Evolutionary conservation across 768 basidiomycete species (phyloP), one percentile per base, ranked within the genome.

Genomic region (Dendrothele bispora): DNA sequence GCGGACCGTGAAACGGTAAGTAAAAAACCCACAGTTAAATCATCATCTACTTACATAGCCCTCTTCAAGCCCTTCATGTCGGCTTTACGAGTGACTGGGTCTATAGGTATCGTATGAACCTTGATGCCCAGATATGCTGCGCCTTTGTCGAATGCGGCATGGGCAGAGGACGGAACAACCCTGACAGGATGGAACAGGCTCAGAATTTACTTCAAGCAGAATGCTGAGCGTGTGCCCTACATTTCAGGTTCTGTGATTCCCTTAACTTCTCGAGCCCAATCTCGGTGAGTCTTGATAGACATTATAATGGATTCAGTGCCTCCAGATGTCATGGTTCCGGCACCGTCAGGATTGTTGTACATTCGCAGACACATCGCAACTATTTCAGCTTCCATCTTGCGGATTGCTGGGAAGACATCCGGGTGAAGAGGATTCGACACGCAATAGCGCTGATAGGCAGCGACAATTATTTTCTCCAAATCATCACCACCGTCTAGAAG

Each of bases 351-450:
- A 53, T 86, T 84, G 60, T 91, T 84, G 71, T 88, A 98, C 75
- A 95, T 74, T 48, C 79, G 78, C 39, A 95, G 73, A 51, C 85
- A 88, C 87, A 93, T 93, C 8, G 88, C 74, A 36, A 95, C 91
- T 22, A 95, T 80, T 60, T 98, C 95, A 14, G 93, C 90, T 59
- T 99, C 95, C 95, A 99, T 99, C 70, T 95, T 94, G 39, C 95
- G 78, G 10, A 97, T 69, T 0, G 90, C 86, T 1, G 95, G 95
- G 67, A 97, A 97, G 36, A 94, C 83, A 47, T 94, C 91, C 0
- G 95, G 92, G 58, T 98, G 94, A 8, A 98, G 74, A 2, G 94
- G 92, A 59, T 95, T 94, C 22, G 89, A 88, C 42, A 93, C 82
- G 38, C 85, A 82, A 55, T 94, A 97, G 42, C 82, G 82, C 51